Conservation (phyloP, 148 eudicot species). For the Spergularia bocconei region DNA sequence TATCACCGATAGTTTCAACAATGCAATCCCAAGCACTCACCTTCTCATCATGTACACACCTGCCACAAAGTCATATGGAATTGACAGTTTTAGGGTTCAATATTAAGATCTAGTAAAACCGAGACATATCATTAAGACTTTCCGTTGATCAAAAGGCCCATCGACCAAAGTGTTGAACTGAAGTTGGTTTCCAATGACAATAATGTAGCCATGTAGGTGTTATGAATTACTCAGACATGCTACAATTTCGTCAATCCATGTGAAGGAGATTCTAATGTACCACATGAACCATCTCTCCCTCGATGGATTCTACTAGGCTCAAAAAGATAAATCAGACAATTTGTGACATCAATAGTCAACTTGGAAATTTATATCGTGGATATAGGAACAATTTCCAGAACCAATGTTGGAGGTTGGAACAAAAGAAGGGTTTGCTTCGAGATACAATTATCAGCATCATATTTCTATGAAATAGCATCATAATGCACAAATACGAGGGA, state of each 20-base stretch:
- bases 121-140: background rate
- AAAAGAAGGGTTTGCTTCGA: no score
- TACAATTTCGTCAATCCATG: background rate
- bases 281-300: background rate
- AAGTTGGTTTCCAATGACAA: background rate
- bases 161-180: background rate
- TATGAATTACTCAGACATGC: background rate
- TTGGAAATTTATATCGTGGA: background rate
- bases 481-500: no score
- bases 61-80: slow-evolving; percentile 27
- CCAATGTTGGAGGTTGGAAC: no score
- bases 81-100: background rate
- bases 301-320: background rate
- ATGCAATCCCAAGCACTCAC: slow-evolving; percentile 78
- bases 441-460: no score
- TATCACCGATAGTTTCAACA: slow-evolving; percentile 58
- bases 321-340: background rate
- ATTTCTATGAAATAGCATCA: no score
- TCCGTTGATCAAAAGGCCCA: background rate
- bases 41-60: slow-evolving; percentile 85
- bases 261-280: background rate
- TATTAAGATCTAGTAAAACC: background rate
- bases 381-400: no score
- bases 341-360: background rate
- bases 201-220: background rate